These are phyloP conservation scores for Ophiorrhiza pumila DNA, from an alignment of 257 asterid species.

Conservation along the genomic window DNA sequence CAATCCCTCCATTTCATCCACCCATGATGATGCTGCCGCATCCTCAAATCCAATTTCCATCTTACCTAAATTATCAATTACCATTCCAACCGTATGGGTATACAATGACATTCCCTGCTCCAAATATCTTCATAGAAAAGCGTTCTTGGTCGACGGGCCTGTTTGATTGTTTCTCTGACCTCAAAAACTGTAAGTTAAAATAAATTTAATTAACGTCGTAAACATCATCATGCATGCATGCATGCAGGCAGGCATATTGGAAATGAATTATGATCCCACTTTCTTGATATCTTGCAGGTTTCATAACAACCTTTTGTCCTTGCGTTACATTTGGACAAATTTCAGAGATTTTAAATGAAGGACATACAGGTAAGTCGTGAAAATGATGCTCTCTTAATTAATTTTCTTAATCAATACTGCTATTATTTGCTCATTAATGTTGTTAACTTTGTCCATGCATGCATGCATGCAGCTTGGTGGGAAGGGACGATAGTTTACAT, in stretches of 20 bases:
- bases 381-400: no score
- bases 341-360: slow-evolving; percentile 27
- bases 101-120: background rate
- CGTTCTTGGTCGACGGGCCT: slow-evolving; percentile 24
- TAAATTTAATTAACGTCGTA: background rate
- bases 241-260: no score
- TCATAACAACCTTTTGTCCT: slow-evolving; percentile 24
- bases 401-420: no score
- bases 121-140: background rate
- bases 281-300: slow-evolving; percentile 6
- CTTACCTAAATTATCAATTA: background rate
- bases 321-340: slow-evolving; percentile 29
- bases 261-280: no score
- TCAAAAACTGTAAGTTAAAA: slow-evolving; percentile 18
- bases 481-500: slow-evolving; percentile 11
- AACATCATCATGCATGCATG: background rate
- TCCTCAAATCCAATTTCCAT: background rate
- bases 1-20: background rate
- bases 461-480: slow-evolving; percentile 21
- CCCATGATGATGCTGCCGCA: background rate
- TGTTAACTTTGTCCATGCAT: no score
- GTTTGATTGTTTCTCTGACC: slow-evolving; percentile 20
- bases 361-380: slow-evolving; percentile 20
- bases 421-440: no score
- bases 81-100: background rate